These are phyloP conservation scores for Phaseolus coccineus DNA, from an alignment of 331 rosid genomes.

Conservation along the genomic window DNA sequence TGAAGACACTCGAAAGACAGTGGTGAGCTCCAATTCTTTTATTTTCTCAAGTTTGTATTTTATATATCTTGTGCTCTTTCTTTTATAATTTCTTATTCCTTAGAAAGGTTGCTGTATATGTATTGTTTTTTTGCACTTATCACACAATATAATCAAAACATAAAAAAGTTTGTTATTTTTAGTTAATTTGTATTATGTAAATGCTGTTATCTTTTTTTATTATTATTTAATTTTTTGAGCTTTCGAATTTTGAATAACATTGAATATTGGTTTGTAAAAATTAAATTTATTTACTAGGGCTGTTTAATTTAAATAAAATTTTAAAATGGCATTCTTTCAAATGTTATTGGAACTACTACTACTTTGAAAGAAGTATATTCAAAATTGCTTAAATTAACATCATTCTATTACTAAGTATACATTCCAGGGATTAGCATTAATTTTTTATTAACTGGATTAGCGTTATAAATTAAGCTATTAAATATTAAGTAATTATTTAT, in stretches of 20 bases:
- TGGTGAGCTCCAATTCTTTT: conserved; percentile 67
- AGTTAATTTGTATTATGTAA: neutral
- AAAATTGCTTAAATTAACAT: too few relatives aligned
- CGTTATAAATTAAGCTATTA: too few relatives aligned
- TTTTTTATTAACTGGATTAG: too few relatives aligned
- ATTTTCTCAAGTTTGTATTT: conserved; percentile 59
- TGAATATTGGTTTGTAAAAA: neutral
- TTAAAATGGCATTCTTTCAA: too few relatives aligned
- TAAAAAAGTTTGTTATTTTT: conserved; percentile 40
- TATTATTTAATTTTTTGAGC: neutral
- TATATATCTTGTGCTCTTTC: conserved; percentile 29
- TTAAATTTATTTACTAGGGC: neutral
- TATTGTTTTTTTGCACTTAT: conserved; percentile 55
- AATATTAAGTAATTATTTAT: too few relatives aligned
- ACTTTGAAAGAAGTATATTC: too few relatives aligned
- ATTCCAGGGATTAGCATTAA: too few relatives aligned
- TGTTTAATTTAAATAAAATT: too few relatives aligned
- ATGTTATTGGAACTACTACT: too few relatives aligned
- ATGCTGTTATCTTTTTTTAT: neutral
- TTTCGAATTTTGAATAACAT: neutral
- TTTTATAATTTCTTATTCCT: conserved; percentile 37
- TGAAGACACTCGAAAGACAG: conserved; percentile 46
- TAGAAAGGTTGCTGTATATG: conserved; percentile 64
- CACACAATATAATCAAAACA: conserved; percentile 49
- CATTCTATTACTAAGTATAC: too few relatives aligned